phyloP scores from a whole-genome alignment of 768 basidiomycete species.

The Lactarius akahatsu region DNA sequence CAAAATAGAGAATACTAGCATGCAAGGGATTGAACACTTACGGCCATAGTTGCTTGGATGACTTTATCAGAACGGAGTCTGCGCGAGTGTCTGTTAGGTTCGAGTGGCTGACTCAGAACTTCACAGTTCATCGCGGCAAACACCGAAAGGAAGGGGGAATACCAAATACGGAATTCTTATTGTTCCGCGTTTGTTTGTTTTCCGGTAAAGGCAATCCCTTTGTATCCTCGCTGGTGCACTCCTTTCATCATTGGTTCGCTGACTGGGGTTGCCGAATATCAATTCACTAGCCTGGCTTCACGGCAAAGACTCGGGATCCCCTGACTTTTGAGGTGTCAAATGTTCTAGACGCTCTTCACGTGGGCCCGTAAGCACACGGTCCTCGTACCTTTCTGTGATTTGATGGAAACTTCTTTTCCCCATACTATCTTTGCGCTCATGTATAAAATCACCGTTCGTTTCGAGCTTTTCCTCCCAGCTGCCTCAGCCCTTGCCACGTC shows the following conservation, averaged over 20 bases:
- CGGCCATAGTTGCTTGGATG: slow-evolving; percentile 61
- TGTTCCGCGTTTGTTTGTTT: slow-evolving; percentile 22
- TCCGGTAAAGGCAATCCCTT: slow-evolving; percentile 34
- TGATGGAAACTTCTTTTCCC: slow-evolving; percentile 26
- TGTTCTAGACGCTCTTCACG: neutral
- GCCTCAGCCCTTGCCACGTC: neutral
- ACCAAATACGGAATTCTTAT: slow-evolving; percentile 17
- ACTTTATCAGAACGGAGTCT: slow-evolving; percentile 34
- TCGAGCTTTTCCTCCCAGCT: too few relatives aligned
- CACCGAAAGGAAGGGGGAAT: neutral
- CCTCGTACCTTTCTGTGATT: neutral
- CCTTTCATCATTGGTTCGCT: slow-evolving; percentile 8
- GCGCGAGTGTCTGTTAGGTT: slow-evolving; percentile 44
- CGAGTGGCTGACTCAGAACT: slow-evolving; percentile 46
- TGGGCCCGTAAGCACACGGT: neutral
- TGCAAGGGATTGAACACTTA: slow-evolving; percentile 36
- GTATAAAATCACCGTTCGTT: slow-evolving; percentile 5
- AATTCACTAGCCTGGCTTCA: neutral
- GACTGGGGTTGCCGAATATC: too few relatives aligned
- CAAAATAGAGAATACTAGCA: neutral
- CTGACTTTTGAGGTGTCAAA: neutral
- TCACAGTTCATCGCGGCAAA: slow-evolving; percentile 38
- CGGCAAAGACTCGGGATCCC: neutral
- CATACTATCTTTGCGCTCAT: slow-evolving; percentile 28
- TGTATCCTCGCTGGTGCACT: slow-evolving; percentile 26